phyloP scores from a whole-genome alignment of 805 yeast species.

The Metschnikowia baotianmanensis region DNA sequence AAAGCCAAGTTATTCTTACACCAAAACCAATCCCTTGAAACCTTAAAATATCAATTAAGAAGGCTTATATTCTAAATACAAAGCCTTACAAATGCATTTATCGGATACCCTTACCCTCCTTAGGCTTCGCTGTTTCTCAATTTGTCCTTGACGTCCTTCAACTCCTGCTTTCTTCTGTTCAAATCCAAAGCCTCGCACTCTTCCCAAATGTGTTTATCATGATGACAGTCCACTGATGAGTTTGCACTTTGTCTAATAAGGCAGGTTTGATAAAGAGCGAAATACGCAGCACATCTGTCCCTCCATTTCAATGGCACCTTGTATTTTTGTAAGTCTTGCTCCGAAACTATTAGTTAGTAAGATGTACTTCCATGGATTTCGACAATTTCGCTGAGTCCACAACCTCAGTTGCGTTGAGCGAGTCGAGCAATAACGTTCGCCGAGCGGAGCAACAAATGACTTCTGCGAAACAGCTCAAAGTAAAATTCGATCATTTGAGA shows the following conservation, averaged over 20 bases:
- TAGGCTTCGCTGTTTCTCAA: conserved; percentile 21
- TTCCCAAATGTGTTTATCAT: conserved; percentile 81
- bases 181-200: conserved; percentile 82
- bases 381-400: too few relatives aligned
- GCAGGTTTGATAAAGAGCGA: conserved; percentile 44
- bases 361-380: too few relatives aligned
- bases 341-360: conserved; percentile 52
- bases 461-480: too few relatives aligned
- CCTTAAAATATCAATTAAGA: background rate
- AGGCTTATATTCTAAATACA: conserved; percentile 5
- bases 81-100: conserved; percentile 5
- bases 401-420: too few relatives aligned
- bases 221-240: conserved; percentile 55
- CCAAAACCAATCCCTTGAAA: background rate
- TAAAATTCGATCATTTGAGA: background rate
- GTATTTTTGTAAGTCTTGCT: conserved; percentile 79
- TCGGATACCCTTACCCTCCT: background rate
- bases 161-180: conserved; percentile 73
- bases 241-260: conserved; percentile 44
- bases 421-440: background rate
- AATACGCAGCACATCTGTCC: conserved; percentile 73
- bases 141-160: conserved; percentile 52
- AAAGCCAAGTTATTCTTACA: too few relatives aligned
- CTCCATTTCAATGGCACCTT: conserved; percentile 77
- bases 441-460: background rate